Evolutionary conservation across 1,284 basidiomycete species (phyloP), one percentile per base, ranked within the genome.

Genomic region (Ceratobasidium sp.): DNA sequence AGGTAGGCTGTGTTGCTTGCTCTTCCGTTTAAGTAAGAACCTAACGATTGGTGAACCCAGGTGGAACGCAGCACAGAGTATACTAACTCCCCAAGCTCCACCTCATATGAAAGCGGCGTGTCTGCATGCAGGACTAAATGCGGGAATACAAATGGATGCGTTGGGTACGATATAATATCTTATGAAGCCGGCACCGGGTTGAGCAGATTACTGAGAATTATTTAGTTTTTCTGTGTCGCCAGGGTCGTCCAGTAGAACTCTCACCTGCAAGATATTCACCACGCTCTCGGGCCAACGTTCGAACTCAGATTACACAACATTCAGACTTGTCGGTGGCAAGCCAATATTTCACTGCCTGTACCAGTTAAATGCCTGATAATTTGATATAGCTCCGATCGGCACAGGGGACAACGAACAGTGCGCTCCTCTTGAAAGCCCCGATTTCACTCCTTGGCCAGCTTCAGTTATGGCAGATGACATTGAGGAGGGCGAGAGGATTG

Each of bases 391-490:
- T 11, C 36, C 36, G 11, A 11, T 41, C 11, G 36, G 36, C 36
- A 5, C 36, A 41, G 36, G 36, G 11, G 36, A 41, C 11, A 41
- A 41, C 11, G 36, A 5, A 11, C 36, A 41, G 36, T 59, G 29
- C 19, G 8, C 33, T 41, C 41, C 63, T 8, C 4, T 31, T 3
- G 33, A n/a, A 41, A 22, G 33, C 51, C 14, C n/a, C n/a, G 31
- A 17, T 4, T 33, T 22, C 7, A 47, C 60, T 4, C 41, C 45
- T 22, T 64, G 60, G 60, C 60, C 60, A 19, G 45, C 60, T 5
- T 45, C 60, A n/a, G 60, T 64, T 6, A 64, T 64, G 60, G 60
- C 36, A n/a, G 60, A 64, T 15, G 44, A 64, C 19, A 45, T 47
- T n/a, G 45, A 7, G 22, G 8, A 8, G 19, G 60, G 41, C 8